Evolutionary conservation across 257 asterid species (phyloP).

Genomic region (Gentiana macrophylla): DNA sequence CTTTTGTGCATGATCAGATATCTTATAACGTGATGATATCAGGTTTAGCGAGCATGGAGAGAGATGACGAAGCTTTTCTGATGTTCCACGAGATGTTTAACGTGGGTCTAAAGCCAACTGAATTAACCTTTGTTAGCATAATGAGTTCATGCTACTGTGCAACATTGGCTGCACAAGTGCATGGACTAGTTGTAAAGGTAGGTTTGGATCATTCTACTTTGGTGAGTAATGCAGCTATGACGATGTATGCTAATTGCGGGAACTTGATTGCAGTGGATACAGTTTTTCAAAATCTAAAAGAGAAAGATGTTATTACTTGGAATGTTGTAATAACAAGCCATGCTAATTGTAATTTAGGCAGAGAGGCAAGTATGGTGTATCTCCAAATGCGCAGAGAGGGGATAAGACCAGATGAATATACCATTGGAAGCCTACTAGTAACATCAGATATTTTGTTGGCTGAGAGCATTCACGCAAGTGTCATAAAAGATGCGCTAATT

Average conservation of each 20-base stretch:
- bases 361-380: slow-evolving; percentile 34
- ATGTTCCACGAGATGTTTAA: slow-evolving; percentile 48
- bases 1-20: slow-evolving; percentile 36
- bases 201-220: slow-evolving; percentile 43
- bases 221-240: slow-evolving; percentile 63
- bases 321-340: slow-evolving; percentile 64
- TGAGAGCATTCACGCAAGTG: slow-evolving; percentile 55
- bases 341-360: slow-evolving; percentile 30
- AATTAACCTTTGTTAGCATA: slow-evolving; percentile 57
- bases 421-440: slow-evolving; percentile 64
- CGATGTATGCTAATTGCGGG: slow-evolving; percentile 60
- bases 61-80: slow-evolving; percentile 43
- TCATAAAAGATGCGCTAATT: slow-evolving; percentile 44
- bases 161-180: slow-evolving; percentile 42
- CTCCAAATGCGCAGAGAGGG: slow-evolving; percentile 49
- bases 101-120: slow-evolving; percentile 47
- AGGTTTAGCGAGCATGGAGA: slow-evolving; percentile 52
- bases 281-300: slow-evolving; percentile 33
- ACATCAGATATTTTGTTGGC: slow-evolving; percentile 34
- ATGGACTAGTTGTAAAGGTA: slow-evolving; percentile 42
- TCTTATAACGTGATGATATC: slow-evolving; percentile 57
- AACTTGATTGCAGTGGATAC: slow-evolving; percentile 33
- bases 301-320: slow-evolving; percentile 66
- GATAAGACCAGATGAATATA: slow-evolving; percentile 59
- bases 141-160: slow-evolving; percentile 44